Evolutionary conservation across 2,329 filamentous ascomycete species (phyloP).

Genomic region (Colletotrichum destructivum): DNA sequence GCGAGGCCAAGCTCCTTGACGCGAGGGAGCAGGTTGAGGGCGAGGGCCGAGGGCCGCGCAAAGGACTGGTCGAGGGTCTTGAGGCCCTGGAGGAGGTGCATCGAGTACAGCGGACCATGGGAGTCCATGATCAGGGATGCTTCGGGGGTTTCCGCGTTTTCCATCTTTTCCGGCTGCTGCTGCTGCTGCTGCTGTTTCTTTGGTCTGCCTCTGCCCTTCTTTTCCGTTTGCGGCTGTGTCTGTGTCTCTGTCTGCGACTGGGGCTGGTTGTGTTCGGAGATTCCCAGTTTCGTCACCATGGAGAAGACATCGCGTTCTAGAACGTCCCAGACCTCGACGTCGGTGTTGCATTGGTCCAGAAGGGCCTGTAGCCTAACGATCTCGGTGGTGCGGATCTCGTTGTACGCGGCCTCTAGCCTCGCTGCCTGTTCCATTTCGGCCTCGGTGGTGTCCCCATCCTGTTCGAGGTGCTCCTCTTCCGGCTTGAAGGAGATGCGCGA

Average conservation of each 20-base stretch:
- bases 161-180: not conserved
- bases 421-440: conserved; percentile 49
- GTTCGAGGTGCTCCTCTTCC: conserved; percentile 17
- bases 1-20: conserved; percentile 78
- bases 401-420: conserved; percentile 58
- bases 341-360: conserved; percentile 70
- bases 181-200: conserved; percentile 34
- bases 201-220: conserved; percentile 15
- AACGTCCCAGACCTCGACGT: conserved; percentile 76
- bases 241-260: not conserved
- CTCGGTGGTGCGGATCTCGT: conserved; percentile 55
- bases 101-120: conserved; percentile 76
- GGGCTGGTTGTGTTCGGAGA: conserved; percentile 53
- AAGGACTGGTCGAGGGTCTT: conserved; percentile 72
- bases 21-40: conserved; percentile 74
- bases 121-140: conserved; percentile 64
- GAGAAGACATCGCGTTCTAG: conserved; percentile 78
- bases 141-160: conserved; percentile 2
- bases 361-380: conserved; percentile 66
- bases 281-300: conserved; percentile 69
- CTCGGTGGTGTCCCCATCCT: not conserved
- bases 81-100: conserved; percentile 71
- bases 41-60: conserved; percentile 69
- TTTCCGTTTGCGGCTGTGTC: conserved; percentile 15
- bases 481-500: conserved; percentile 10